Conservation (phyloP, 805 yeast species). For the Priceomyces fermenticarens region DNA sequence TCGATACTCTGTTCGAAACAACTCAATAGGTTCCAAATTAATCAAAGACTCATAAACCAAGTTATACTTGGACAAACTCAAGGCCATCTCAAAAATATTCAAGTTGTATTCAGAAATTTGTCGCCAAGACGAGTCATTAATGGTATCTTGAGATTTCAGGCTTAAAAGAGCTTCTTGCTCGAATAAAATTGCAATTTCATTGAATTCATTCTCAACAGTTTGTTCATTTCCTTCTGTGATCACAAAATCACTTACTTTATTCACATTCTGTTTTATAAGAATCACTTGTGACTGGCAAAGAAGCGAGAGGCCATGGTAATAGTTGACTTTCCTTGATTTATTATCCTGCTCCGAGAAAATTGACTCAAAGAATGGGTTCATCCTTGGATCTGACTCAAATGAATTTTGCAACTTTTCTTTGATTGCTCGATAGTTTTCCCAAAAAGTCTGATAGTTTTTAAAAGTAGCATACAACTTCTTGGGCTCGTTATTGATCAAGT, state of each 20-base stretch:
- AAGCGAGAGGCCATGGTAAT: slow-evolving; percentile 28
- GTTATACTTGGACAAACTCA: slow-evolving; percentile 18
- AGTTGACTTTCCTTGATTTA: slow-evolving; percentile 17
- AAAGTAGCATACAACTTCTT: slow-evolving; percentile 20
- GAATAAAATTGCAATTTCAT: slow-evolving; percentile 20
- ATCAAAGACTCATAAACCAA: slow-evolving; percentile 16
- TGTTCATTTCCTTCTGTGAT: slow-evolving; percentile 4
- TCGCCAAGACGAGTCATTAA: slow-evolving; percentile 1
- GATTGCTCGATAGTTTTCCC: slow-evolving; percentile 8
- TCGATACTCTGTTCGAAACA: background rate
- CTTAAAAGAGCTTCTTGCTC: slow-evolving; percentile 24
- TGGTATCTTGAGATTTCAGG: slow-evolving; percentile 7
- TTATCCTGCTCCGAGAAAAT: slow-evolving; percentile 14
- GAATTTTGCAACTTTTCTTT: slow-evolving; percentile 11
- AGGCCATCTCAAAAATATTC: slow-evolving; percentile 23
- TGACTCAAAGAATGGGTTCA: slow-evolving; percentile 20
- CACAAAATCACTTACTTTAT: slow-evolving; percentile 2
- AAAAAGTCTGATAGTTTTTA: slow-evolving; percentile 19
- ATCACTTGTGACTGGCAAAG: slow-evolving; percentile 17
- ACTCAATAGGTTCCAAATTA: slow-evolving; percentile 9
- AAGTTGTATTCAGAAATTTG: slow-evolving; percentile 15
- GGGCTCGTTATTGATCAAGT: slow-evolving; percentile 27
- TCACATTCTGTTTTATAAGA: slow-evolving; percentile 4
- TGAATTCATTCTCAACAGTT: slow-evolving; percentile 12
- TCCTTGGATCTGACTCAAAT: slow-evolving; percentile 11